phyloP scores from a whole-genome alignment of 129 eudicot genomes.

The Chrysanthemum seticuspe region DNA sequence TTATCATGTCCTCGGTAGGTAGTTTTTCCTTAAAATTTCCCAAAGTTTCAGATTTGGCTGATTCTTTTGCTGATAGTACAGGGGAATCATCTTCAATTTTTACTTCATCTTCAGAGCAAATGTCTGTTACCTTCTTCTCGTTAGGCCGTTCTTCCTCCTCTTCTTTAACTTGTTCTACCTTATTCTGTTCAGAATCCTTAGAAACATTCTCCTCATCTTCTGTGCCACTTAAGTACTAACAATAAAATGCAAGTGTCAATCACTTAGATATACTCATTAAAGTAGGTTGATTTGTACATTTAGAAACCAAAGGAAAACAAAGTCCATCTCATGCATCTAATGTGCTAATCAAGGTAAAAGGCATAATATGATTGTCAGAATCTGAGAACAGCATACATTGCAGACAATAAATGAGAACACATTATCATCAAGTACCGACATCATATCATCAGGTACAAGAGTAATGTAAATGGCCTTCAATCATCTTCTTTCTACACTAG shows the following conservation, averaged over 20 bases:
- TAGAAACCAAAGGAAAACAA: no score
- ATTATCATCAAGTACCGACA: no score
- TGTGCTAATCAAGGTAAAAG: background rate
- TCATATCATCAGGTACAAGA: no score
- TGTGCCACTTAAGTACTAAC: conserved; percentile 46
- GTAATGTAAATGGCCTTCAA: no score
- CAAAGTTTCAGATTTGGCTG: conserved; percentile 45
- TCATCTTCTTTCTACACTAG: no score
- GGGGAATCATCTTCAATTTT: conserved; percentile 79
- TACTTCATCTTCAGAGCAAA: conserved; percentile 31
- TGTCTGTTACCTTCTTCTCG: conserved; percentile 30
- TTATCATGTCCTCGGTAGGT: conserved; percentile 52
- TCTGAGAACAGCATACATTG: background rate
- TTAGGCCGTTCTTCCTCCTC: conserved; percentile 36
- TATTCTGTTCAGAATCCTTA: conserved; percentile 32
- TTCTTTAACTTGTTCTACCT: conserved; percentile 32
- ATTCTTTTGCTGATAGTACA: conserved; percentile 40
- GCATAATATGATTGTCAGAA: background rate
- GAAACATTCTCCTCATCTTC: conserved; percentile 39
- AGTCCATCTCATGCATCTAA: no score
- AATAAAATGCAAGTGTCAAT: conserved; percentile 22
- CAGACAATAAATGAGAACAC: no score
- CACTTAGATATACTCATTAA: background rate
- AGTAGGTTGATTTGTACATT: no score
- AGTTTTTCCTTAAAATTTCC: conserved; percentile 28